Evolutionary conservation across 257 asterid genomes (phyloP).

Genomic region (Nicotiana paniculata): DNA sequence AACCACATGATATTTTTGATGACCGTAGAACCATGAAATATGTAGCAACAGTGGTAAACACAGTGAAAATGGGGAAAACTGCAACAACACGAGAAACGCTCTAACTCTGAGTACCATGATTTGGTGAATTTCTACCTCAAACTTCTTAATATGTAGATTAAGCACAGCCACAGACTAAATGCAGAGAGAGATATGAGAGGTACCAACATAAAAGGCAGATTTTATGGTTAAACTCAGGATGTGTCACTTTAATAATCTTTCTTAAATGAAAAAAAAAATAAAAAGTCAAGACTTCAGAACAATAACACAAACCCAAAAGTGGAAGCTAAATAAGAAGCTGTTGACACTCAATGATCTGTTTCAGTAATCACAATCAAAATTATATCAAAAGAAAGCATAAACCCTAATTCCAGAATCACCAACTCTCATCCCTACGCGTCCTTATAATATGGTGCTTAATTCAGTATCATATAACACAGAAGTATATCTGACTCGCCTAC

Average conservation of each 20-base stretch:
- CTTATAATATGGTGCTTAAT: not conserved
- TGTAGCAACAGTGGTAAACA: not conserved
- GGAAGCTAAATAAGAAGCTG: not conserved
- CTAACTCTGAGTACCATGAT: not conserved
- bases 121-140: not conserved
- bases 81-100: not conserved
- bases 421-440: not conserved
- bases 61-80: not conserved
- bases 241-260: not conserved
- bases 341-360: not conserved
- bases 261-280: not conserved
- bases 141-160: not conserved
- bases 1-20: not conserved
- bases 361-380: not conserved
- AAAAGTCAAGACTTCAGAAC: not conserved
- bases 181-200: not conserved
- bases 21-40: not conserved
- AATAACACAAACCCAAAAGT: not conserved
- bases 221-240: not conserved
- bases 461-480: not conserved
- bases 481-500: not conserved
- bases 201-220: not conserved
- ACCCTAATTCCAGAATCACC: not conserved
- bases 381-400: not conserved
- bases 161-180: not conserved